A percentile compares a stretch with the other conserved stretches of the same genome.
Conservation (phyloP, 768 basidiomycete genomes). For the Exidia glandulosa region DNA sequence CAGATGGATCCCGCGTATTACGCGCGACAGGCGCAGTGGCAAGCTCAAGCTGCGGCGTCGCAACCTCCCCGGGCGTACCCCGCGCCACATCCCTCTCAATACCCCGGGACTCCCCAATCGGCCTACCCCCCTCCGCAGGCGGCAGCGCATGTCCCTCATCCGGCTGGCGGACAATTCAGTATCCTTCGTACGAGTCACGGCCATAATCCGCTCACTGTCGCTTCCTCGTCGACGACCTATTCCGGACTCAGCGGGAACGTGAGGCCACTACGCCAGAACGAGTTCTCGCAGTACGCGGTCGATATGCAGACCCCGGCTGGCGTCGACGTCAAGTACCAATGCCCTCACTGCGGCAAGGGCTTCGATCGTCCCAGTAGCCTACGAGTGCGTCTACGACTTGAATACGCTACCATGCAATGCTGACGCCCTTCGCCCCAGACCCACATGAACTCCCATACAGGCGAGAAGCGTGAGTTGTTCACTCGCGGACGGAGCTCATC, state of each 20-base stretch:
- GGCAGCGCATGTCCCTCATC: background rate
- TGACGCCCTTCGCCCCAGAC: conserved; percentile 18
- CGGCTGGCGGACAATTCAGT: background rate
- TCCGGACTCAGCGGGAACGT: background rate
- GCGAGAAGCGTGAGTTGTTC: conserved; percentile 45
- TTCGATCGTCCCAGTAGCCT: conserved; percentile 64
- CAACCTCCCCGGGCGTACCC: background rate
- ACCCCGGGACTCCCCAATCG: background rate
- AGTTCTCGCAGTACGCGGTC: background rate
- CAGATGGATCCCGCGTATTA: background rate
- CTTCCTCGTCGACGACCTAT: background rate
- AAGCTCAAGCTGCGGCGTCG: background rate
- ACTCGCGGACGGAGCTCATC: background rate
- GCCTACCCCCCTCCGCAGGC: background rate
- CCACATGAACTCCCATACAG: conserved; percentile 59
- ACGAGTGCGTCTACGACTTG: conserved; percentile 11
- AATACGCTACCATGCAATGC: background rate
- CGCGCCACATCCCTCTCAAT: background rate
- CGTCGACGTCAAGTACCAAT: conserved; percentile 14
- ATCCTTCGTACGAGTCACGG: background rate
- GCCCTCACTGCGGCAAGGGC: conserved; percentile 43
- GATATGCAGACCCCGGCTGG: background rate
- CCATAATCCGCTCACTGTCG: background rate
- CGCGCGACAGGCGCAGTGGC: background rate
- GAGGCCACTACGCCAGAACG: background rate